A percentile compares a stretch with the other conserved stretches of the same genome.
Evolutionary conservation across 202 grass and related monocot species (phyloP).

Genomic region (Miscanthus sacchariflorus): DNA sequence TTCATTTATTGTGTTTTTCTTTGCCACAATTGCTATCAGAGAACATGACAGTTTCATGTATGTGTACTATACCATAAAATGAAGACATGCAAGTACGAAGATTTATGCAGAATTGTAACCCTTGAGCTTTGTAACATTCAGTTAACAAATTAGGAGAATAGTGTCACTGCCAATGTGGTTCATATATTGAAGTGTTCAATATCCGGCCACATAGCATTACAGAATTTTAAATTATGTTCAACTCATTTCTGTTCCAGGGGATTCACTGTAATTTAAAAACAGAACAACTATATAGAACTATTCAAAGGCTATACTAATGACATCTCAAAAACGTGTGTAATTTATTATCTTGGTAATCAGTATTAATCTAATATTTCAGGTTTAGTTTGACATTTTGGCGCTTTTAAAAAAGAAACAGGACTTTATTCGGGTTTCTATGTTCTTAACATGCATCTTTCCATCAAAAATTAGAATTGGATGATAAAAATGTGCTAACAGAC

Average conservation of each 20-base stretch:
- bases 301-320: neutral
- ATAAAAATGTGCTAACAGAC: too few relatives aligned
- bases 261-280: neutral
- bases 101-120: conserved; percentile 2
- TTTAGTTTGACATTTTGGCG: too few relatives aligned
- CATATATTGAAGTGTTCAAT: neutral
- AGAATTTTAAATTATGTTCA: neutral
- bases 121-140: neutral
- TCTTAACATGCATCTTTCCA: too few relatives aligned
- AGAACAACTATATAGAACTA: neutral
- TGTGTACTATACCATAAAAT: neutral
- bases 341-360: neutral
- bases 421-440: too few relatives aligned
- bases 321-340: neutral
- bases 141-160: neutral
- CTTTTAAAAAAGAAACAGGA: too few relatives aligned
- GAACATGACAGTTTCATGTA: conserved; percentile 10
- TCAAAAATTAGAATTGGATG: too few relatives aligned
- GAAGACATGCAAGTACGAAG: neutral
- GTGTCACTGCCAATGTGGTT: neutral
- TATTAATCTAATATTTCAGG: too few relatives aligned
- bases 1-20: conserved; percentile 12
- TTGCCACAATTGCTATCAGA: conserved; percentile 1
- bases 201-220: neutral
- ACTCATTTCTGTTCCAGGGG: neutral